A percentile compares a stretch with the other conserved stretches of the same genome.
Evolutionary conservation across 805 yeast genomes (phyloP).

Genomic region (Zygosaccharomyces rouxii): DNA sequence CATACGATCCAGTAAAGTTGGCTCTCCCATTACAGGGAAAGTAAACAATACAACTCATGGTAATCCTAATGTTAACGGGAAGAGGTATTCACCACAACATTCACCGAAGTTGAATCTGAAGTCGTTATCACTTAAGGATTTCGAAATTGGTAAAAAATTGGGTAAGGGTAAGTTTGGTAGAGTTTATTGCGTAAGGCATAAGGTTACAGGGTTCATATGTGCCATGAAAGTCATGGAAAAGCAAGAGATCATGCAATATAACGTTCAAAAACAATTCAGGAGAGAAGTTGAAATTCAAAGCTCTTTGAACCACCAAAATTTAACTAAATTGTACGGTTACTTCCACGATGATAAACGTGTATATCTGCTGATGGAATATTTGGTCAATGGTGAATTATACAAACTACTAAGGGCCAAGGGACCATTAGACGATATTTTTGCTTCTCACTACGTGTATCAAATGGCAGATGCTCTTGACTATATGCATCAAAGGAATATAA

Average conservation of each 20-base stretch:
- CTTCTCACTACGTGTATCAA: constrained; percentile 77
- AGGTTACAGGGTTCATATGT: constrained; percentile 68
- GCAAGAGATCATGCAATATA: constrained; percentile 65
- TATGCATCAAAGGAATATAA: constrained; percentile 72
- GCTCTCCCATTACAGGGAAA: neutral
- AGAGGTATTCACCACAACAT: constrained; percentile 1
- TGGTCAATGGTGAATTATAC: constrained; percentile 83
- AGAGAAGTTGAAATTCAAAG: constrained; percentile 92
- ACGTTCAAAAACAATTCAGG: constrained; percentile 78
- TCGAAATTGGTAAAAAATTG: constrained; percentile 79
- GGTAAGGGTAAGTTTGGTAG: constrained; percentile 94
- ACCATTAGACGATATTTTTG: constrained; percentile 65
- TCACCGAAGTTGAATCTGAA: constrained; percentile 9
- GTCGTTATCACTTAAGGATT: constrained; percentile 42
- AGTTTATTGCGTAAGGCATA: constrained; percentile 84
- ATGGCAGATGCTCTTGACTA: constrained; percentile 75
- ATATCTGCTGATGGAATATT: constrained; percentile 78
- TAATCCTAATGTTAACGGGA: neutral
- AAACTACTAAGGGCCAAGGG: constrained; percentile 61
- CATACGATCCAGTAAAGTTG: neutral
- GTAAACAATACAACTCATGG: neutral
- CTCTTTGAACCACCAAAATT: constrained; percentile 68
- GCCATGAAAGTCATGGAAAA: constrained; percentile 92
- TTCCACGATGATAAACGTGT: constrained; percentile 79
- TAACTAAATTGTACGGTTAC: constrained; percentile 77